Percentiles rank a stretch among this genome's conserved stretches.
Evolutionary conservation across 2,329 filamentous ascomycete genomes (phyloP).

Genomic region (Ophiostoma piceae): DNA sequence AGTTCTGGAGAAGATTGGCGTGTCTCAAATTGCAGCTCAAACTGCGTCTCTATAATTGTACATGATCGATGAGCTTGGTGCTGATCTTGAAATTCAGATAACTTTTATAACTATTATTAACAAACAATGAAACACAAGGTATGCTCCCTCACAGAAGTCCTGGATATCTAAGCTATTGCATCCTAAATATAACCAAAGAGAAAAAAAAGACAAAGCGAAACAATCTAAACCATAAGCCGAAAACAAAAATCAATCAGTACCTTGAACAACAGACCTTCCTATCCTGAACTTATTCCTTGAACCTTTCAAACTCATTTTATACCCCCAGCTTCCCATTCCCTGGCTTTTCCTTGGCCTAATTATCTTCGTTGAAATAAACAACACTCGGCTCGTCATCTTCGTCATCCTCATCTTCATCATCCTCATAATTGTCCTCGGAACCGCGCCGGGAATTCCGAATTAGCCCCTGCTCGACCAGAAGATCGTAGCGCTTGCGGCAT

Average conservation of each 20-base stretch:
- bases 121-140: neutral
- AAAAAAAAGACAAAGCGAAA: neutral
- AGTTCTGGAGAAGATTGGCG: conserved; percentile 41
- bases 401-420: neutral
- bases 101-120: neutral
- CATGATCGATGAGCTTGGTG: neutral
- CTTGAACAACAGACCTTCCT: neutral
- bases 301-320: neutral
- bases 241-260: neutral
- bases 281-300: neutral
- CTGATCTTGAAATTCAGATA: neutral
- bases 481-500: conserved; percentile 54
- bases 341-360: neutral
- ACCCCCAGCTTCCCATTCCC: too few species aligned
- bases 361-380: neutral
- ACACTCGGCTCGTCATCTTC: conserved; percentile 7
- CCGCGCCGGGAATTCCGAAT: neutral
- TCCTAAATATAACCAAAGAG: neutral
- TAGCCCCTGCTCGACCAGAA: conserved; percentile 33
- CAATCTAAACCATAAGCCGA: neutral
- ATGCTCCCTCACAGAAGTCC: neutral
- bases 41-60: neutral
- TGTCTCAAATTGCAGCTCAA: neutral
- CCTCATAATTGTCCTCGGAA: neutral
- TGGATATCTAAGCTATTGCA: neutral